Evolutionary conservation across 176 grass and related monocot species (phyloP).

Genomic region (Olyra latifolia): DNA sequence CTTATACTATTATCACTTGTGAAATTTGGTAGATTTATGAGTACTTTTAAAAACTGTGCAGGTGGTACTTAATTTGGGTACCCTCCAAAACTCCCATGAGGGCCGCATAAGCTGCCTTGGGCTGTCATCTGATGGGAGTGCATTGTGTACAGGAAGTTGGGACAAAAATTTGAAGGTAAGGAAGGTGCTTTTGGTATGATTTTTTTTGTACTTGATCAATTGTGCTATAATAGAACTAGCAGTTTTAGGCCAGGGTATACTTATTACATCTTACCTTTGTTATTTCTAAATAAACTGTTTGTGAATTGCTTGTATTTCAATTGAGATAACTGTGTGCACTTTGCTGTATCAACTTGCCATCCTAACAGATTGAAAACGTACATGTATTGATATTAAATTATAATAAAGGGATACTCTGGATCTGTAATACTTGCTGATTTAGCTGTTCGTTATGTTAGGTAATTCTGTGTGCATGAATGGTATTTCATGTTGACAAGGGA

Average conservation of each 20-base stretch:
- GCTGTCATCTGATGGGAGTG: slow-evolving; percentile 94
- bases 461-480: neutral
- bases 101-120: slow-evolving; percentile 89
- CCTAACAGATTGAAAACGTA: neutral
- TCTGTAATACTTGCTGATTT: neutral
- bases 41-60: slow-evolving; percentile 12
- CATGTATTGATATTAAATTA: neutral
- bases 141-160: slow-evolving; percentile 96
- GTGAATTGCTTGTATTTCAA: neutral
- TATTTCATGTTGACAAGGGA: neutral
- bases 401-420: neutral
- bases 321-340: neutral
- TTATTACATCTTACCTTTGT: neutral
- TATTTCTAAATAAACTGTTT: neutral
- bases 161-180: slow-evolving; percentile 97
- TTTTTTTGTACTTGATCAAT: neutral
- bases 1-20: neutral
- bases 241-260: neutral
- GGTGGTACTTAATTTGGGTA: slow-evolving; percentile 88
- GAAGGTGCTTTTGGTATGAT: neutral
- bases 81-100: slow-evolving; percentile 83
- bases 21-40: neutral
- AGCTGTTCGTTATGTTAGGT: neutral
- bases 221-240: slow-evolving; percentile 1
- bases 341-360: neutral